Percentiles rank a stretch among this genome's conserved stretches.
These are phyloP conservation scores for Amauroascus niger DNA, from an alignment of 2,329 filamentous ascomycete species.

Conservation along the genomic window DNA sequence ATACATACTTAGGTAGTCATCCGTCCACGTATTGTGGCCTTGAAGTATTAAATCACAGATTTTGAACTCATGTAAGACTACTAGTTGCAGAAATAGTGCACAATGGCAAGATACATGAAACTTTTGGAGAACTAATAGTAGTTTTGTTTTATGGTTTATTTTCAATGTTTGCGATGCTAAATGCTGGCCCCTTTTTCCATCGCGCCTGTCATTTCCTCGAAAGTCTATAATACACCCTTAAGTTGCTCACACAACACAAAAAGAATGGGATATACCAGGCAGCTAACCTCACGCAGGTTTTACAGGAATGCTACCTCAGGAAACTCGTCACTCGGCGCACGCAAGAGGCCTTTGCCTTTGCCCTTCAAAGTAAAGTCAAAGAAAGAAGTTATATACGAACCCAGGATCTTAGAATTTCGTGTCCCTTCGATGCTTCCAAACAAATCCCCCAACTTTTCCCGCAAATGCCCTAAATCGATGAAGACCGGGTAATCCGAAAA, in stretches of 20 bases:
- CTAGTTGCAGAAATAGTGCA: no score
- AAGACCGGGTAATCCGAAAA: constrained; percentile 19
- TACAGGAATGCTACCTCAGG: constrained; percentile 13
- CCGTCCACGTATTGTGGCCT: no score
- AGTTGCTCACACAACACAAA: no score
- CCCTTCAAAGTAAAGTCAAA: constrained; percentile 16
- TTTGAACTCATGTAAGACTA: no score
- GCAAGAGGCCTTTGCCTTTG: constrained; percentile 14
- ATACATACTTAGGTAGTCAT: no score
- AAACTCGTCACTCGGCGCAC: constrained; percentile 15
- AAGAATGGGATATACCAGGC: neutral
- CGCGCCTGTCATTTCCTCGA: no score
- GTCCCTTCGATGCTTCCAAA: constrained; percentile 17
- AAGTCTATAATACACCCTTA: no score
- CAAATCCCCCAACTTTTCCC: constrained; percentile 1
- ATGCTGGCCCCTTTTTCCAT: no score
- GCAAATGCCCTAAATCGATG: constrained; percentile 13
- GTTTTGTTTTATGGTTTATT: no score
- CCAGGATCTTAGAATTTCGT: constrained; percentile 15
- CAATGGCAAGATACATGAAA: no score
- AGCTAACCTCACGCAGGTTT: neutral
- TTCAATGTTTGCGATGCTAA: no score
- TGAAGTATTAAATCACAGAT: no score
- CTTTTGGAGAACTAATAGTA: neutral
- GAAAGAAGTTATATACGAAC: constrained; percentile 17